These are phyloP conservation scores for Eutrema heterophyllum DNA, from an alignment of 345 rosid genomes.

Conservation along the genomic window DNA sequence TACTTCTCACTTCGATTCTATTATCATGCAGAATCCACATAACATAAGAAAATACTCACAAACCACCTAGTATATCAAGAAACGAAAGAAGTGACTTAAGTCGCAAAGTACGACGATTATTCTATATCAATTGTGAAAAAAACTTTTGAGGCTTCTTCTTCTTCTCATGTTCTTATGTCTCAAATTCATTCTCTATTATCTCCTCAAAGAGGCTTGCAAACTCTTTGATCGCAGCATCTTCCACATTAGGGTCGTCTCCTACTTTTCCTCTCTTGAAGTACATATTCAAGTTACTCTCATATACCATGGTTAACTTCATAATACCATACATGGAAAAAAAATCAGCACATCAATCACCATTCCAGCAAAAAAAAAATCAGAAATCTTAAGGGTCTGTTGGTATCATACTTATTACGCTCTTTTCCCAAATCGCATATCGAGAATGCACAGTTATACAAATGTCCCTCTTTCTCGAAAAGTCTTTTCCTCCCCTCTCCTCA, in stretches of 20 bases:
- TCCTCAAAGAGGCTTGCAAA: conserved; percentile 61
- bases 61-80: neutral
- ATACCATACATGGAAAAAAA: conserved; percentile 49
- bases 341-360: neutral
- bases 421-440: conserved; percentile 62
- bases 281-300: conserved; percentile 48
- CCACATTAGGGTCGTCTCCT: conserved; percentile 55
- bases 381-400: neutral
- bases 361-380: fast-evolving
- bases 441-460: conserved; percentile 65
- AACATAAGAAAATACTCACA: neutral
- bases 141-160: conserved; percentile 59
- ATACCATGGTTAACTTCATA: conserved; percentile 57
- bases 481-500: conserved; percentile 54
- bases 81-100: neutral
- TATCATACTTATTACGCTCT: conserved; percentile 50
- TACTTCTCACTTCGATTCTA: conserved; percentile 66
- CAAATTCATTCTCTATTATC: conserved; percentile 71
- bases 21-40: conserved; percentile 40
- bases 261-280: conserved; percentile 71
- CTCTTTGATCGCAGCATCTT: conserved; percentile 65
- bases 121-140: conserved; percentile 74
- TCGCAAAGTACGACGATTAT: neutral
- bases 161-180: conserved; percentile 79
- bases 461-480: conserved; percentile 61